Base-by-base conservation (phyloP, 2,329 filamentous ascomycete species). In the Chalaropsis ovoidea region DNA sequence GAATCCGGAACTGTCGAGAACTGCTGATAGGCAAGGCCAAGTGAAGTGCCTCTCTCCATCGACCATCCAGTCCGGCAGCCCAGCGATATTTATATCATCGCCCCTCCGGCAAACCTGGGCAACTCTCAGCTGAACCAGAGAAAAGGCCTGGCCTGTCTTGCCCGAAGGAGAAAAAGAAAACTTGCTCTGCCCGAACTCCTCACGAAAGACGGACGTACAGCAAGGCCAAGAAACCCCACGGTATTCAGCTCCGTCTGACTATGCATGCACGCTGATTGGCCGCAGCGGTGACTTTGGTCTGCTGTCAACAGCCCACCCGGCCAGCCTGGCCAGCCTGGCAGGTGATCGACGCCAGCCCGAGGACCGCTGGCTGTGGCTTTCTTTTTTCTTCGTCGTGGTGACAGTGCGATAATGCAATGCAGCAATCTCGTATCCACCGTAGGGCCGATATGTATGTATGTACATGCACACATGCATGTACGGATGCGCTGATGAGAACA, bases 381-480 rank as follows among this genome's bases (percentile, higher is more conserved):
- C 39, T 58, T n/a, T 10, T 58, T 11, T n/a, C 47, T 24, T 49
- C 31, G n/a, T 31, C 4, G 6, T 58, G 27, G 54, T 10, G 54
- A 58, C n/a, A 35, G 31, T 35, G 31, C 31, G 52, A 56, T 56
- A n/a, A n/a, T n/a, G n/a, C n/a, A 58, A 58, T 58, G 54, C 27
- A 35, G 10, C 54, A 8, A 39, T 58, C 54, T 58, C 54, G 54
- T 58, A 58, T 39, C 54, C 54, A n/a, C 27, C 10, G 54, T 39
- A 39, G 54, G 43, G 54, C 27, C 24, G 31, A 39, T 13, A 39
- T 58, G 54, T 22, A 42, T 24, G n/a, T 61, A 61, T 61, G 39
- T 13, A 61, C 5, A 17, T 54, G 10, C 31, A 35, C 7, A 39
- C n/a, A 43, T 61, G 58, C 41, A 61, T 61, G 58, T 61, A 42